These are phyloP conservation scores for Aspergillus asperescens DNA, from an alignment of 495 filamentous ascomycete genomes.

Conservation along the genomic window DNA sequence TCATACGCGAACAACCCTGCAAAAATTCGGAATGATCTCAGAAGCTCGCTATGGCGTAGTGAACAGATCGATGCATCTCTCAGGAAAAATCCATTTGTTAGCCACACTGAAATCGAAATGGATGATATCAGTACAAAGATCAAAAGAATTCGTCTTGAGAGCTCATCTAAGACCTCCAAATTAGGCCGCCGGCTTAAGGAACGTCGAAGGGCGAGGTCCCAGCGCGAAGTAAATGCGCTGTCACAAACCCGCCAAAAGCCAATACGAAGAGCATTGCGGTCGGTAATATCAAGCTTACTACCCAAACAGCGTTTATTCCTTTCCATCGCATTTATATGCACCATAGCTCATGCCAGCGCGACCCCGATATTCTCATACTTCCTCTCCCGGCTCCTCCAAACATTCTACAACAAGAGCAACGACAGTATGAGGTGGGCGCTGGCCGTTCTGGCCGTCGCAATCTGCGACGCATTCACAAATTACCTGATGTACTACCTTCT, in stretches of 20 bases:
- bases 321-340: slow-evolving; percentile 53
- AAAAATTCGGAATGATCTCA: background rate
- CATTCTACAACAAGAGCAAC: slow-evolving; percentile 53
- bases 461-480: slow-evolving; percentile 56
- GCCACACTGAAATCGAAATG: background rate
- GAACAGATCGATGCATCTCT: background rate
- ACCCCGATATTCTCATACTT: slow-evolving; percentile 76
- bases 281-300: slow-evolving; percentile 65
- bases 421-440: slow-evolving; percentile 59
- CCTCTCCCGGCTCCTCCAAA: slow-evolving; percentile 66
- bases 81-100: background rate
- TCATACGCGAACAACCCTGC: background rate
- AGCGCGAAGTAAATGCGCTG: background rate
- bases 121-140: background rate
- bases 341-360: slow-evolving; percentile 59
- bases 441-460: slow-evolving; percentile 61
- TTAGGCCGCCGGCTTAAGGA: background rate
- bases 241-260: slow-evolving; percentile 1
- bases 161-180: background rate
- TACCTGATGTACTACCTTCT: slow-evolving; percentile 66
- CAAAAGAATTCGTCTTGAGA: background rate
- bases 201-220: background rate
- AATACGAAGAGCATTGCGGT: slow-evolving; percentile 58
- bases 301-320: slow-evolving; percentile 49
- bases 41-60: background rate